phyloP scores from a whole-genome alignment of 345 rosid genomes.

The Arabis hirsuta region DNA sequence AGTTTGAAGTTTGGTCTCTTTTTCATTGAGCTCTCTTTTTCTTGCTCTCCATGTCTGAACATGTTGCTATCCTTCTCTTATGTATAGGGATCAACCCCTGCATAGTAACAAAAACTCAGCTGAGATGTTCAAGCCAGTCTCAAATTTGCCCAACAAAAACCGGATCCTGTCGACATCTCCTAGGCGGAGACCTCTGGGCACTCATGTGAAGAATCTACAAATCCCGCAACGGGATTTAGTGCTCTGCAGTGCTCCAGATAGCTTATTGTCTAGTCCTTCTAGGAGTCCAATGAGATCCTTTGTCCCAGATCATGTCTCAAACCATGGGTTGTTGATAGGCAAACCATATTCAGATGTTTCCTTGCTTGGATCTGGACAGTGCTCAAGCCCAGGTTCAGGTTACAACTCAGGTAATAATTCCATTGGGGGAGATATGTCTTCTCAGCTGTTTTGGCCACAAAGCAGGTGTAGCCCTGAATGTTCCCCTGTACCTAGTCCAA shows the following conservation, averaged over 20 bases:
- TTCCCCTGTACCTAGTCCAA: constrained; percentile 94
- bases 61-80: constrained; percentile 40
- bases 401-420: constrained; percentile 95
- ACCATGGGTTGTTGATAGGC: constrained; percentile 70
- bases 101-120: constrained; percentile 52
- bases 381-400: constrained; percentile 99
- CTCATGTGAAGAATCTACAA: constrained; percentile 70
- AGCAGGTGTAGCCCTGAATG: constrained; percentile 97
- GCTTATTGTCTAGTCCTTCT: constrained; percentile 98
- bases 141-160: constrained; percentile 50
- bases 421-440: constrained; percentile 89
- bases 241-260: constrained; percentile 85
- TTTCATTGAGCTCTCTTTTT: background rate
- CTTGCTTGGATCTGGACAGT: constrained; percentile 90
- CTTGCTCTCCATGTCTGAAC: constrained; percentile 29
- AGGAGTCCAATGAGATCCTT: constrained; percentile 89
- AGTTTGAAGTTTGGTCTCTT: constrained; percentile 15
- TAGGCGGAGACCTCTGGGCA: constrained; percentile 56
- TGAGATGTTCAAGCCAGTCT: constrained; percentile 67
- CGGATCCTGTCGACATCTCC: constrained; percentile 64
- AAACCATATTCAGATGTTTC: constrained; percentile 75
- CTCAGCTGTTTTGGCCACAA: constrained; percentile 90
- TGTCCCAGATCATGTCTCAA: constrained; percentile 67
- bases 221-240: constrained; percentile 62
- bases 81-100: constrained; percentile 59